phyloP scores from a whole-genome alignment of 768 basidiomycete species.

The Pleurotus pulmonarius region DNA sequence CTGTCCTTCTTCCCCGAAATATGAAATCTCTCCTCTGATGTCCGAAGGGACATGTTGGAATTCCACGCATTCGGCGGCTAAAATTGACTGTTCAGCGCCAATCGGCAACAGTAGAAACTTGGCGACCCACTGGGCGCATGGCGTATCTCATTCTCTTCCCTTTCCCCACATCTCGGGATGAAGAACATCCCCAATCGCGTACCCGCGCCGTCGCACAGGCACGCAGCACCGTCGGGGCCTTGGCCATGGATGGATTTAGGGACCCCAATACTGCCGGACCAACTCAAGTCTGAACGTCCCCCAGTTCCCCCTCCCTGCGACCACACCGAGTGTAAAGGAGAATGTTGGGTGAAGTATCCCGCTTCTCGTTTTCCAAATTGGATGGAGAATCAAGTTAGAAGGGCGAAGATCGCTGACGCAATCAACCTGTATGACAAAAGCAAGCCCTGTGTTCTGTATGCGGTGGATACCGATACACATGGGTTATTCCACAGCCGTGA shows the following conservation, averaged over 20 bases:
- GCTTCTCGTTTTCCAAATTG: conserved; percentile 38
- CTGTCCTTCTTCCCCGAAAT: too few relatives aligned
- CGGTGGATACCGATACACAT: not conserved
- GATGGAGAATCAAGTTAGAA: conserved; percentile 29
- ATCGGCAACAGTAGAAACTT: not conserved
- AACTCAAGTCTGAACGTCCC: conserved; percentile 5
- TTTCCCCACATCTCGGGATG: not conserved
- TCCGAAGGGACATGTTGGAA: too few relatives aligned
- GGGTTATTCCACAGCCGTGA: conserved; percentile 2
- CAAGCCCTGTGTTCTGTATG: not conserved
- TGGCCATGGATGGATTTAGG: conserved; percentile 28
- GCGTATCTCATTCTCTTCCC: not conserved
- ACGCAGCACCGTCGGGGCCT: conserved; percentile 21
- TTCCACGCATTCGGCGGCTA: not conserved
- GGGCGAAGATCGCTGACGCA: conserved; percentile 26
- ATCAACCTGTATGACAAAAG: not conserved
- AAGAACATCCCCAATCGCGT: not conserved
- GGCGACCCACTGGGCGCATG: not conserved
- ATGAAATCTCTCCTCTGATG: too few relatives aligned
- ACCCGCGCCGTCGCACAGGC: conserved; percentile 10
- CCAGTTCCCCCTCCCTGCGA: conserved; percentile 4
- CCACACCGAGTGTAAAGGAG: conserved; percentile 6
- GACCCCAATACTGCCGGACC: not conserved
- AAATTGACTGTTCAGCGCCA: conserved; percentile 7
- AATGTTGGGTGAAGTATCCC: conserved; percentile 31